phyloP scores from a whole-genome alignment of 1,284 basidiomycete genomes.

The Coniophora puteana region DNA sequence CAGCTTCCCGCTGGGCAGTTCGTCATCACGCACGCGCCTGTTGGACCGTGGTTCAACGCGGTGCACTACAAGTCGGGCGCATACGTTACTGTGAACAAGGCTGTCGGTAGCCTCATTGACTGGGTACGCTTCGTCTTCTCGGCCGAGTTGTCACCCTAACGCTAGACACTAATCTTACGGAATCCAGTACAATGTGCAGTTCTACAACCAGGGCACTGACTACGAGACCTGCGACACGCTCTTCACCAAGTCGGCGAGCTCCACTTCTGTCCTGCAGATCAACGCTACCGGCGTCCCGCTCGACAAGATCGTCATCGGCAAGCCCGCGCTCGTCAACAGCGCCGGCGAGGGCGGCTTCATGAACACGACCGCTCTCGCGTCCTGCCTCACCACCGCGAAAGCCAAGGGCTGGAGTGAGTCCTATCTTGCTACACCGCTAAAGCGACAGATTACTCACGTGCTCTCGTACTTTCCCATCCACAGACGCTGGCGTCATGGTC shows the following conservation, averaged over 20 bases:
- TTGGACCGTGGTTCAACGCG: too few species aligned
- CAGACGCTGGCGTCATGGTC: too few species aligned
- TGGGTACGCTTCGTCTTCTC: too few species aligned
- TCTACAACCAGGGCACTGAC: too few species aligned
- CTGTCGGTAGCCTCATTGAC: slow-evolving; percentile 50
- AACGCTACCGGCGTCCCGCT: slow-evolving; percentile 47
- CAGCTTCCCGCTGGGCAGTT: slow-evolving; percentile 25
- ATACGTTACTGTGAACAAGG: slow-evolving; percentile 51
- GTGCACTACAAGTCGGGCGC: too few species aligned
- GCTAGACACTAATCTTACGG: too few species aligned
- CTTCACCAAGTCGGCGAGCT: slow-evolving; percentile 34
- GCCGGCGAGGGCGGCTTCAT: slow-evolving; percentile 57
- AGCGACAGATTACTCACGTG: too few species aligned
- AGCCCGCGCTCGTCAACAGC: slow-evolving; percentile 59
- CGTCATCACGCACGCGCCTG: slow-evolving; percentile 30
- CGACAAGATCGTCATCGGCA: too few species aligned
- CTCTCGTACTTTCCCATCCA: too few species aligned
- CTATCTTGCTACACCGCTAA: too few species aligned
- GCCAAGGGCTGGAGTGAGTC: slow-evolving; percentile 51
- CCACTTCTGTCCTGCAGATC: slow-evolving; percentile 52
- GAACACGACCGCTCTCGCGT: slow-evolving; percentile 44
- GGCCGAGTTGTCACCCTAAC: too few species aligned
- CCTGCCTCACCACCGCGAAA: slow-evolving; percentile 50
- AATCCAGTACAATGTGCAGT: too few species aligned
- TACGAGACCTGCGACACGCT: slow-evolving; percentile 39